A percentile compares a stretch with the other conserved stretches of the same genome.
phyloP scores from a whole-genome alignment of 2,329 filamentous ascomycete genomes.

The Juglanconis sp. region DNA sequence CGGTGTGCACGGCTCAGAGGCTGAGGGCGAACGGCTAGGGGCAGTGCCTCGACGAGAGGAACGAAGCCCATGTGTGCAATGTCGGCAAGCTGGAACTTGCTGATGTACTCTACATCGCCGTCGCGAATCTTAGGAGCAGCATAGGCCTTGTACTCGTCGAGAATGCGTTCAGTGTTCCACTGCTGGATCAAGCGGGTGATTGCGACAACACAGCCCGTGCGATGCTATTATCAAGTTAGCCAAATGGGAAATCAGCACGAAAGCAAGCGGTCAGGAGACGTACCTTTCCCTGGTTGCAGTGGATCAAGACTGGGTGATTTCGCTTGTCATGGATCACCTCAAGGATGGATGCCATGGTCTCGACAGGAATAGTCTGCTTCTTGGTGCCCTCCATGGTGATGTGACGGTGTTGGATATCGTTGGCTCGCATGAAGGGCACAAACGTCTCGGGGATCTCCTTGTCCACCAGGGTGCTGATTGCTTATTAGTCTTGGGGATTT shows the following conservation, averaged over 20 bases:
- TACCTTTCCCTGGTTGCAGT: conserved; percentile 89
- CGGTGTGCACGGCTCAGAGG: conserved; percentile 22
- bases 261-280: conserved; percentile 18
- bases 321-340: conserved; percentile 65
- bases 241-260: not conserved
- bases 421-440: conserved; percentile 59
- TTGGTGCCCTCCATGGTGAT: conserved; percentile 88
- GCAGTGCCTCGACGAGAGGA: conserved; percentile 8
- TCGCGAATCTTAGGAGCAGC: conserved; percentile 59
- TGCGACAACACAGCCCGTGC: conserved; percentile 85
- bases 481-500: not conserved
- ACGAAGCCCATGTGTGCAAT: conserved; percentile 16
- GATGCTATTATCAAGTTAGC: conserved; percentile 52
- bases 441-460: conserved; percentile 56
- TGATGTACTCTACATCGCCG: conserved; percentile 58
- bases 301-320: conserved; percentile 79
- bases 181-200: conserved; percentile 71
- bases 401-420: conserved; percentile 68
- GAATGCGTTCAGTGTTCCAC: conserved; percentile 58
- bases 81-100: conserved; percentile 41
- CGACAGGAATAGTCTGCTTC: conserved; percentile 65
- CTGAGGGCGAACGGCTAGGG: conserved; percentile 25
- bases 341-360: conserved; percentile 69
- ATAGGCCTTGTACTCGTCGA: conserved; percentile 72
- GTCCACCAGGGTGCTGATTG: conserved; percentile 57